Evolutionary conservation across 495 filamentous ascomycete genomes (phyloP).

Genomic region (Tetracladium marchalianum): DNA sequence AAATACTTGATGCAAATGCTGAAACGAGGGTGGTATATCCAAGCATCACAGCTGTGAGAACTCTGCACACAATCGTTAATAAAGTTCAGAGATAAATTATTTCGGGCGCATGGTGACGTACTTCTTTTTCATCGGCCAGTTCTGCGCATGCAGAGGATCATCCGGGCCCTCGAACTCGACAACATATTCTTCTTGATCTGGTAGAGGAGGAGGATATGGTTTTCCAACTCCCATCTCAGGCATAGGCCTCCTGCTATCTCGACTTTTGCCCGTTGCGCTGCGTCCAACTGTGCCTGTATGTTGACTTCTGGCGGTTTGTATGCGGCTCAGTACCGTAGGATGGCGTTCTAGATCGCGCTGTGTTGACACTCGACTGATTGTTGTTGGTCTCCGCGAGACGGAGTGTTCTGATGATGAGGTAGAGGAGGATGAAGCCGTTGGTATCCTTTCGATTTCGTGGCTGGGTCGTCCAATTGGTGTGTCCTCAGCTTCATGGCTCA

Average conservation of each 20-base stretch:
- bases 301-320: slow-evolving; percentile 64
- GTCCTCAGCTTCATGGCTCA: slow-evolving; percentile 10
- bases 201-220: slow-evolving; percentile 63
- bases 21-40: slow-evolving; percentile 68
- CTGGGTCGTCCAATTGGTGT: slow-evolving; percentile 23
- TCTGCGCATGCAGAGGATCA: slow-evolving; percentile 74
- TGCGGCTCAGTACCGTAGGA: slow-evolving; percentile 64
- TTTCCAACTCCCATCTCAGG: slow-evolving; percentile 63
- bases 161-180: slow-evolving; percentile 76
- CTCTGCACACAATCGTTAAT: slow-evolving; percentile 23
- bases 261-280: slow-evolving; percentile 30
- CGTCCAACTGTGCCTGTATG: slow-evolving; percentile 68
- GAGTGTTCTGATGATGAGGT: slow-evolving; percentile 27
- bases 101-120: slow-evolving; percentile 27
- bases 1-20: slow-evolving; percentile 63
- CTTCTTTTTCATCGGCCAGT: slow-evolving; percentile 75
- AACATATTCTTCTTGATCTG: slow-evolving; percentile 70
- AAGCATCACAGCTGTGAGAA: slow-evolving; percentile 60
- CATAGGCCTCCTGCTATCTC: slow-evolving; percentile 44
- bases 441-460: slow-evolving; percentile 39
- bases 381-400: slow-evolving; percentile 10
- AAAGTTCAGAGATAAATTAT: not conserved
- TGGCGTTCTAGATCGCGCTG: slow-evolving; percentile 59
- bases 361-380: slow-evolving; percentile 29
- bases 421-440: slow-evolving; percentile 38